phyloP scores from a whole-genome alignment of 2,329 filamentous ascomycete species.

The Epicoccum sorghinum region DNA sequence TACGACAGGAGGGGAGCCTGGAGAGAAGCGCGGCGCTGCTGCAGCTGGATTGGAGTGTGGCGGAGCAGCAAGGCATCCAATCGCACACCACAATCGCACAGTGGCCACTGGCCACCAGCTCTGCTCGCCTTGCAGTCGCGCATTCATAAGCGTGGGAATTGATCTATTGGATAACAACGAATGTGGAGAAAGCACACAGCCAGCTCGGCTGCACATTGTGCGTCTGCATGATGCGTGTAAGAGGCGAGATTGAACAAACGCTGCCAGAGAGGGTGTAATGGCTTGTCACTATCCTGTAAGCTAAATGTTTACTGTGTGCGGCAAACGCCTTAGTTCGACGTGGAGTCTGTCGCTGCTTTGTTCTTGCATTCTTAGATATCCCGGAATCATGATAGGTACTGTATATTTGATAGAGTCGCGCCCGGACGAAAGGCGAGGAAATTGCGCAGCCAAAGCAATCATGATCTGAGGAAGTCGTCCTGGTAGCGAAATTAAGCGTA shows the following conservation, averaged over 20 bases:
- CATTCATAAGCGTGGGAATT: constrained; percentile 1
- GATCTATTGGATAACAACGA: constrained; percentile 6
- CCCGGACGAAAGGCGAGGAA: constrained; percentile 9
- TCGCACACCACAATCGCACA: not conserved
- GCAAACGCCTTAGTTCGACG: not conserved
- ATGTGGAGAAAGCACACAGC: constrained; percentile 7
- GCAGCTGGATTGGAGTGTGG: constrained; percentile 14
- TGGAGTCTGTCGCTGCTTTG: constrained; percentile 1
- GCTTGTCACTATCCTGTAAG: not conserved
- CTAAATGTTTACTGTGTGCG: not conserved
- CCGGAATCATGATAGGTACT: not conserved
- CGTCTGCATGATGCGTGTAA: constrained; percentile 4
- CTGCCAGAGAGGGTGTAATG: not conserved
- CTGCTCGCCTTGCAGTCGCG: constrained; percentile 11
- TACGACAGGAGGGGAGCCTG: not conserved
- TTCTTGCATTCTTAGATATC: not conserved
- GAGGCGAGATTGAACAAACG: not conserved
- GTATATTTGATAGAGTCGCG: not conserved
- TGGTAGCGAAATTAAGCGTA: constrained; percentile 9
- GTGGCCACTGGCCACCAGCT: constrained; percentile 2
- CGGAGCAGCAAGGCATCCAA: constrained; percentile 14
- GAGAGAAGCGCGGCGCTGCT: not conserved
- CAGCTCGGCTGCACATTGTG: constrained; percentile 1
- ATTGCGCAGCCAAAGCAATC: constrained; percentile 11
- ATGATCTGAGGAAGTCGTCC: constrained; percentile 2